A percentile compares a stretch with the other conserved stretches of the same genome.
Evolutionary conservation across 169 alveolate genomes (phyloP).

Genomic region (Eimeria necatrix): DNA sequence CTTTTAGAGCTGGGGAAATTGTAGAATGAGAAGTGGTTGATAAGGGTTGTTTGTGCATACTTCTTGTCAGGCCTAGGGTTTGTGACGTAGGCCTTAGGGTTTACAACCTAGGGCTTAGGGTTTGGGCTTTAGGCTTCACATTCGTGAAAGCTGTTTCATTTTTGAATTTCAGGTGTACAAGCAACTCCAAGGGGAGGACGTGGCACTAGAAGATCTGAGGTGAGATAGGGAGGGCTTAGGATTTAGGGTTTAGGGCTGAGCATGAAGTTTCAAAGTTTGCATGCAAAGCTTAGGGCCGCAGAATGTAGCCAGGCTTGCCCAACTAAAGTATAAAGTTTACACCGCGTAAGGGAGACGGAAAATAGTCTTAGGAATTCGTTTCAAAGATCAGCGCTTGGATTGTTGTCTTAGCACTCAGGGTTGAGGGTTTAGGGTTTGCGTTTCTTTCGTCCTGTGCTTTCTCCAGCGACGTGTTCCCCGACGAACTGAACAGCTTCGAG

Average conservation of each 20-base stretch:
- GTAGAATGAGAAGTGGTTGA: too few species aligned
- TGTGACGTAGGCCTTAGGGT: background rate
- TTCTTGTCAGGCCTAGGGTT: background rate
- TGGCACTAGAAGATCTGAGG: slow-evolving; percentile 60
- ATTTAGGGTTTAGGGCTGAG: background rate
- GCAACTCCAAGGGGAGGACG: slow-evolving; percentile 16
- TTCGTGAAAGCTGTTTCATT: background rate
- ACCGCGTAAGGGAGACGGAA: too few species aligned
- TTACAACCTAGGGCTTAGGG: background rate
- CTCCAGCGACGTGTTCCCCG: slow-evolving; percentile 56
- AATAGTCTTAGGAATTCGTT: too few species aligned
- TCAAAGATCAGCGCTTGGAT: background rate
- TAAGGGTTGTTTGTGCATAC: background rate
- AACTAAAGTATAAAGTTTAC: too few species aligned
- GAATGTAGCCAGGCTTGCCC: too few species aligned
- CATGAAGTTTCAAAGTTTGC: background rate
- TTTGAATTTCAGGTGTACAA: slow-evolving; percentile 28
- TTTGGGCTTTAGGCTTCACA: background rate
- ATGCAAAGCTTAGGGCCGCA: background rate
- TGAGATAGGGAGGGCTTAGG: background rate
- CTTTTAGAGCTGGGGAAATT: too few species aligned
- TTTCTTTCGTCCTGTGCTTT: background rate
- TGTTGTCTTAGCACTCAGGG: background rate
- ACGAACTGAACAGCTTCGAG: slow-evolving; percentile 49
- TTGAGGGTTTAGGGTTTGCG: background rate